Evolutionary conservation across 176 grass and related monocot genomes (phyloP).

Genomic region (Juncus effusus): DNA sequence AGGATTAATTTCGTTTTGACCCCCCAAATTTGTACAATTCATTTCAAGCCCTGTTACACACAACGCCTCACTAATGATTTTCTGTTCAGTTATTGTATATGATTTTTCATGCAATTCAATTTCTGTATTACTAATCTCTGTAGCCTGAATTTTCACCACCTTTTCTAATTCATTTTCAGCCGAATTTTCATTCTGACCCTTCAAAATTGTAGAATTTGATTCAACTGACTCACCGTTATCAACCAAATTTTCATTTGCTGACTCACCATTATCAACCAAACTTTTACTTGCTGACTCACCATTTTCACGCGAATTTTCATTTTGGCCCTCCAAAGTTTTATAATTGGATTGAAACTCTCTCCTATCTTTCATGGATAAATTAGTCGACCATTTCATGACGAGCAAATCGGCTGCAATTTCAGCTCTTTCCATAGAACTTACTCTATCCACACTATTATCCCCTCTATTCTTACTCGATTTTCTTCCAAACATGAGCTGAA

Average conservation of each 20-base stretch:
- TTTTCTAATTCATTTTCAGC: conserved; percentile 11
- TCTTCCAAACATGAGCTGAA: conserved; percentile 67
- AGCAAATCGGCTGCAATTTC: conserved; percentile 87
- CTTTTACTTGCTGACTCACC: conserved; percentile 12
- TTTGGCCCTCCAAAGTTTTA: conserved; percentile 31
- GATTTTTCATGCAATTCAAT: conserved; percentile 25
- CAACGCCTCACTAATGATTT: conserved; percentile 9
- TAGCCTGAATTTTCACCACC: conserved; percentile 32
- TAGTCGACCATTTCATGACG: conserved; percentile 81
- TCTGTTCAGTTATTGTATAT: neutral
- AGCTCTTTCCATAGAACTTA: conserved; percentile 70
- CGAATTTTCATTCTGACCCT: conserved; percentile 31
- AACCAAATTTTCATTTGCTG: too few relatives aligned
- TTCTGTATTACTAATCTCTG: conserved; percentile 23
- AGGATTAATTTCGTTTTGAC: conserved; percentile 29
- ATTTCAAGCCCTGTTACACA: conserved; percentile 28
- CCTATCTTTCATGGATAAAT: conserved; percentile 31
- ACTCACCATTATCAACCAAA: conserved; percentile 28
- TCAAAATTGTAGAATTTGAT: conserved; percentile 21
- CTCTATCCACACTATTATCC: conserved; percentile 35
- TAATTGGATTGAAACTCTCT: conserved; percentile 23
- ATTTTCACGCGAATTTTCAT: conserved; percentile 28
- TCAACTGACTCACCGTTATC: neutral
- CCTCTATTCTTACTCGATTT: conserved; percentile 44
- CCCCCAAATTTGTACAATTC: conserved; percentile 20